Evolutionary conservation across 331 rosid species (phyloP), one percentile per base, ranked within the genome.

Genomic region (Dryas integrifolia): DNA sequence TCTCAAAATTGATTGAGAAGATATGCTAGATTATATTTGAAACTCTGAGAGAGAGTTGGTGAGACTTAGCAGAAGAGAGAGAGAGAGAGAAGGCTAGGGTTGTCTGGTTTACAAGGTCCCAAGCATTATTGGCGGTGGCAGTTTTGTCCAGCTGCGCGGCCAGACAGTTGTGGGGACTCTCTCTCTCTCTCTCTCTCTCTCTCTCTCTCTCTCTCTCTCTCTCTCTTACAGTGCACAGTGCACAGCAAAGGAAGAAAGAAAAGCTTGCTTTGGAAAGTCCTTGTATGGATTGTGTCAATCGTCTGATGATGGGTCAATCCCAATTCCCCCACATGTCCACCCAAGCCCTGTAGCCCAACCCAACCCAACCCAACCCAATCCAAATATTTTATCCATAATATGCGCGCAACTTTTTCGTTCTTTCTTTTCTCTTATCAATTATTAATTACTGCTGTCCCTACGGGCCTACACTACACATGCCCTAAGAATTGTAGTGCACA

Each of bases 71-170:
- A 65, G 62, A 59, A 65, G 63, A 47, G 43, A 58, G 77, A n/a
- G 77, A n/a, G 69, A 35, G 62, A 70, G 35, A 47, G 35, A 5
- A 26, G 45, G 75, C 35, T 38, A 8, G 78, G 71, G 70, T 69
- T 83, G 90, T 87, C 89, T 87, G 85, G 84, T 84, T 88, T 86
- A 73, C 80, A 86, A 85, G 87, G 85, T 77, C 92, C 87, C 83
- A 86, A 89, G 88, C 96, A 88, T 91, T 94, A 94, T 94, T 94
- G 97, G 90, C 83, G 83, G 91, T 84, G 87, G 88, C 92, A 91
- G 92, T 81, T 87, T 91, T 89, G 97, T 91, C 96, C 84, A 39
- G 79, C 90, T 86, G 88, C 89, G 82, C 76, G 69, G 88, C 86
- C 93, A 93, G 77, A 83, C 76, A 65, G 91, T 77, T 87, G 98